Evolutionary conservation across 345 rosid species (phyloP).

Genomic region (Laguncularia racemosa): DNA sequence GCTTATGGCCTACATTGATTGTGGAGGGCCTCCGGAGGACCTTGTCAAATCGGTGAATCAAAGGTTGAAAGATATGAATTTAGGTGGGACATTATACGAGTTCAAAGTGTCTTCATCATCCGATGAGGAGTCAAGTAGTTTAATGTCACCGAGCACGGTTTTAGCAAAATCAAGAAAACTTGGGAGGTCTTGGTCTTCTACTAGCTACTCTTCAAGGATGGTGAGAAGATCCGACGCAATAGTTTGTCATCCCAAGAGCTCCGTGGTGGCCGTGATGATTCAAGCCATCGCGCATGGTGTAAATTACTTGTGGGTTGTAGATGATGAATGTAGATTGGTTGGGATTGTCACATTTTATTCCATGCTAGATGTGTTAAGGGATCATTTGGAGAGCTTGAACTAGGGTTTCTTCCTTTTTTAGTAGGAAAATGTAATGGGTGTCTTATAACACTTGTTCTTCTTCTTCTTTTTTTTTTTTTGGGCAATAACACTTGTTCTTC

Average conservation of each 20-base stretch:
- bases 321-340: conserved; percentile 60
- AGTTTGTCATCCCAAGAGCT: conserved; percentile 67
- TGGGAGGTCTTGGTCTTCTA: conserved; percentile 37
- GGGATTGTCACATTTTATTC: conserved; percentile 74
- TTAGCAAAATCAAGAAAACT: conserved; percentile 21
- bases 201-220: conserved; percentile 67
- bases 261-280: conserved; percentile 84
- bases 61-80: conserved; percentile 39
- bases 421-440: too few species aligned
- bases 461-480: too few species aligned
- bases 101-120: conserved; percentile 13
- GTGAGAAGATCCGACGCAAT: conserved; percentile 73
- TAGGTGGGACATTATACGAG: conserved; percentile 44
- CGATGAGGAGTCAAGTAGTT: too few species aligned
- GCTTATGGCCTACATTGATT: conserved; percentile 78
- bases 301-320: conserved; percentile 72
- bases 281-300: conserved; percentile 80
- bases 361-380: conserved; percentile 63
- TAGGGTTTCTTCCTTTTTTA: too few species aligned
- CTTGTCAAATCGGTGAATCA: conserved; percentile 43
- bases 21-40: conserved; percentile 77
- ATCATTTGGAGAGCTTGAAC: conserved; percentile 25
- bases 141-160: conserved; percentile 10
- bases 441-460: too few species aligned
- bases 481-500: too few species aligned